A percentile compares a stretch with the other conserved stretches of the same genome.
Evolutionary conservation across 1,284 basidiomycete species (phyloP).

Genomic region (Microbotryum saponariae): DNA sequence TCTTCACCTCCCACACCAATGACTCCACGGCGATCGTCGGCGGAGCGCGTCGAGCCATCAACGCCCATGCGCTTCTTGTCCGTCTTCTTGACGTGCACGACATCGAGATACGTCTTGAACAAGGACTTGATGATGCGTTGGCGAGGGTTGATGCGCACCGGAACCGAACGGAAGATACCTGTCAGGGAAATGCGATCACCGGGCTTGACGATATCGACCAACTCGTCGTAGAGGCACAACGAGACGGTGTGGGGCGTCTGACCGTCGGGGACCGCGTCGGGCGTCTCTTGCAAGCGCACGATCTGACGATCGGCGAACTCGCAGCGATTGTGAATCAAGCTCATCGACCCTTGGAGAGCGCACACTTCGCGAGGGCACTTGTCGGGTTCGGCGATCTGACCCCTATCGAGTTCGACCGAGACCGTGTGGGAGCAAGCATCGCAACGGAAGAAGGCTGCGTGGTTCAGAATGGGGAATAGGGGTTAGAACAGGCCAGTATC

Average conservation of each 20-base stretch:
- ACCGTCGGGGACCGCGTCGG: constrained; percentile 93
- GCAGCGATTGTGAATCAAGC: constrained; percentile 91
- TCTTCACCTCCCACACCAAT: constrained; percentile 35
- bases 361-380: constrained; percentile 91
- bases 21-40: constrained; percentile 39
- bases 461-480: not conserved
- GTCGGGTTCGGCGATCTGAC: constrained; percentile 85
- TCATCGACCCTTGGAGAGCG: constrained; percentile 77
- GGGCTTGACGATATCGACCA: constrained; percentile 90
- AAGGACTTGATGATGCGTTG: constrained; percentile 86
- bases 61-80: constrained; percentile 60
- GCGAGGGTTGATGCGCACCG: constrained; percentile 85
- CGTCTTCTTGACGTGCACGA: constrained; percentile 81
- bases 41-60: constrained; percentile 67
- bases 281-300: constrained; percentile 90
- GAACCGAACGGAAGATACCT: constrained; percentile 89
- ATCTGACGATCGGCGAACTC: constrained; percentile 94
- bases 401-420: constrained; percentile 90
- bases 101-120: constrained; percentile 95
- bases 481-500: not conserved
- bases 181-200: constrained; percentile 87
- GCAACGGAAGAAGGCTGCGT: constrained; percentile 89
- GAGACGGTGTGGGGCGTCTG: constrained; percentile 97
- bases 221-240: constrained; percentile 90
- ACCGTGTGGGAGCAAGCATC: constrained; percentile 91